Conservation (phyloP, 768 basidiomycete genomes). For the Xerocomellus chrysenteron region DNA sequence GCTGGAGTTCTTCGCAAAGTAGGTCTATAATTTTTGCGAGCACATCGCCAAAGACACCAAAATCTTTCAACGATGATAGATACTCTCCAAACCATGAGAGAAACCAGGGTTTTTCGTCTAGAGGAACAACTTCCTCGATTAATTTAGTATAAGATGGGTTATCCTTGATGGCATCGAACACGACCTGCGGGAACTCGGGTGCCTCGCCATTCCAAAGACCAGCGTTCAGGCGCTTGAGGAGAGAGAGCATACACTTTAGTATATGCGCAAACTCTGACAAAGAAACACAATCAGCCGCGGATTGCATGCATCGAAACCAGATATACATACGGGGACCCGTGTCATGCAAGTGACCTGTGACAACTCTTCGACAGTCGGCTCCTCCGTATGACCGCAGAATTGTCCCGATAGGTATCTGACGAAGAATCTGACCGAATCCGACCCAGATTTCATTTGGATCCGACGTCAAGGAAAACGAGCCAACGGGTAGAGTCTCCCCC, state of each 20-base stretch:
- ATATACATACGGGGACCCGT: constrained; percentile 55
- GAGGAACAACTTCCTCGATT: constrained; percentile 37
- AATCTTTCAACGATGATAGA: constrained; percentile 53
- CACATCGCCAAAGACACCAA: constrained; percentile 56
- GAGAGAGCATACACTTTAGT: constrained; percentile 55
- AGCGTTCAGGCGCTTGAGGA: constrained; percentile 55
- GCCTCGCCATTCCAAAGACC: constrained; percentile 71
- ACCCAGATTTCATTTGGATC: constrained; percentile 55
- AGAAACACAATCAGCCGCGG: constrained; percentile 2
- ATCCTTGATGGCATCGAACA: constrained; percentile 82
- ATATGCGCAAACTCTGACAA: constrained; percentile 57
- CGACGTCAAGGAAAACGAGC: constrained; percentile 33
- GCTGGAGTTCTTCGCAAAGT: constrained; percentile 79
- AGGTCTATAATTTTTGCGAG: constrained; percentile 71
- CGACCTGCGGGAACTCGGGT: constrained; percentile 69
- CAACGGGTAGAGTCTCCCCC: constrained; percentile 1
- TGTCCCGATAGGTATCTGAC: constrained; percentile 50
- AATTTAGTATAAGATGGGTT: constrained; percentile 57
- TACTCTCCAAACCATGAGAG: constrained; percentile 67
- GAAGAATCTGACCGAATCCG: constrained; percentile 44
- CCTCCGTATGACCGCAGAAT: constrained; percentile 36
- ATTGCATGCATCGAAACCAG: constrained; percentile 6
- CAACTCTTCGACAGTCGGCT: constrained; percentile 49
- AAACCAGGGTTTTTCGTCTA: constrained; percentile 44
- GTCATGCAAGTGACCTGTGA: constrained; percentile 61